Evolutionary conservation across 2,329 filamentous ascomycete species (phyloP).

Genomic region (Fusarium haematococcum): DNA sequence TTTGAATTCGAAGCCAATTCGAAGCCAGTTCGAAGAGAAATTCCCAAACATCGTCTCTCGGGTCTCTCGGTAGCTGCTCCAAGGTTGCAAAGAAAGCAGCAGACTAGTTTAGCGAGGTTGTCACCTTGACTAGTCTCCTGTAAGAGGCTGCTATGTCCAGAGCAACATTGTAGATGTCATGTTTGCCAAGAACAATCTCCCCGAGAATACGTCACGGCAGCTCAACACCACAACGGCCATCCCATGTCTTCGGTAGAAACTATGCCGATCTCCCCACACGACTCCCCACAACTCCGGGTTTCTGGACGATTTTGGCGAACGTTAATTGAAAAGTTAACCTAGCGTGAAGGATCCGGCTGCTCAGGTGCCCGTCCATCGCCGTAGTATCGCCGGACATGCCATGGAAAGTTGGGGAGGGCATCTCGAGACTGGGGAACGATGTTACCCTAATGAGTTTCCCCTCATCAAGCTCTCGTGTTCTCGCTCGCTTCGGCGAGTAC

Average conservation of each 20-base stretch:
- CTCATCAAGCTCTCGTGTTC: slow-evolving; percentile 21
- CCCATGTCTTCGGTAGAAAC: slow-evolving; percentile 14
- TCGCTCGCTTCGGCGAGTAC: slow-evolving; percentile 20
- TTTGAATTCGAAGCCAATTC: background rate
- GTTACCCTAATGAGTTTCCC: slow-evolving; percentile 15
- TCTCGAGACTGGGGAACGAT: slow-evolving; percentile 23
- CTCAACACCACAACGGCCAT: slow-evolving; percentile 24
- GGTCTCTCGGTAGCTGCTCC: background rate
- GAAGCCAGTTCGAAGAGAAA: background rate
- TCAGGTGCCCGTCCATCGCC: slow-evolving; percentile 18
- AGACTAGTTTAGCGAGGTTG: background rate
- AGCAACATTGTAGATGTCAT: slow-evolving; percentile 1
- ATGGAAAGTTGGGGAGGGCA: background rate
- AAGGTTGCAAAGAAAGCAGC: background rate
- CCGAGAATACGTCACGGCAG: slow-evolving; percentile 27
- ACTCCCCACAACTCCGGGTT: slow-evolving; percentile 39
- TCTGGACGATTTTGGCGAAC: slow-evolving; percentile 18
- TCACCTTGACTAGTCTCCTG: background rate
- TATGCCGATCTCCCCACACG: slow-evolving; percentile 37
- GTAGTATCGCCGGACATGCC: slow-evolving; percentile 31
- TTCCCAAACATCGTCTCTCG: background rate
- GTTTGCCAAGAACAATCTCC: slow-evolving; percentile 23
- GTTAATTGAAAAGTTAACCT: slow-evolving; percentile 14
- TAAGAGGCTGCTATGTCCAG: background rate
- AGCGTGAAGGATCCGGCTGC: background rate